phyloP scores from a whole-genome alignment of 345 rosid genomes.

The Cardamine resedifolia region DNA sequence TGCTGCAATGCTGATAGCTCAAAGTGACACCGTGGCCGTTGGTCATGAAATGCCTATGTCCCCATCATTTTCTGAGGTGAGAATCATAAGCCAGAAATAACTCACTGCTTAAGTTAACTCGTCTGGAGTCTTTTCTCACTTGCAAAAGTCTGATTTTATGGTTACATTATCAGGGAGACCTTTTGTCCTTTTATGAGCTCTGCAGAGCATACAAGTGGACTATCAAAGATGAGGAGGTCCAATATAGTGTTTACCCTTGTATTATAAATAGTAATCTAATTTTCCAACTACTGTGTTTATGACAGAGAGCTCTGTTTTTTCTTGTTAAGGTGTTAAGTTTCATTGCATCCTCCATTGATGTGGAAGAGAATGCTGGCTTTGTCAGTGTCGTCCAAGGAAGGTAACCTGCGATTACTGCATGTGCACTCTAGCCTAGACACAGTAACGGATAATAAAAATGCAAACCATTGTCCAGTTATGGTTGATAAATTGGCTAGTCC shows the following conservation, averaged over 20 bases:
- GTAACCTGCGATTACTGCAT: slow-evolving; percentile 41
- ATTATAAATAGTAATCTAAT: neutral
- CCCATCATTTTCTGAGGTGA: slow-evolving; percentile 81
- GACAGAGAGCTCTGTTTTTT: slow-evolving; percentile 16
- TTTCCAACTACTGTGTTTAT: neutral
- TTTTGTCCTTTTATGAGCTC: slow-evolving; percentile 78
- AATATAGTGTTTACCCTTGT: slow-evolving; percentile 18
- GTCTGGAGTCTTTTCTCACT: slow-evolving; percentile 12
- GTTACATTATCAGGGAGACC: slow-evolving; percentile 61
- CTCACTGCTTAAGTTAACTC: slow-evolving; percentile 8
- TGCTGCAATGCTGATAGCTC: slow-evolving; percentile 57
- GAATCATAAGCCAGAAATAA: slow-evolving; percentile 36
- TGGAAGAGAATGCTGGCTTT: slow-evolving; percentile 55
- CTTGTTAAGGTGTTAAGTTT: slow-evolving; percentile 62
- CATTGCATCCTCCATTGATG: slow-evolving; percentile 24
- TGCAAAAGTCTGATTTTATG: slow-evolving; percentile 30
- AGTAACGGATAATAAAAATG: neutral
- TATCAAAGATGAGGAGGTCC: slow-evolving; percentile 73
- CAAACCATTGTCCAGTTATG: slow-evolving; percentile 6
- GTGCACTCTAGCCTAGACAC: slow-evolving; percentile 3
- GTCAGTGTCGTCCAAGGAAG: slow-evolving; percentile 71
- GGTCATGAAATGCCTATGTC: slow-evolving; percentile 70
- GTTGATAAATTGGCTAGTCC: neutral
- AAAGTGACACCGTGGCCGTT: slow-evolving; percentile 79
- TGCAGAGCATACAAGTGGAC: slow-evolving; percentile 76